These are phyloP conservation scores for Fragilaria crotonensis DNA, from an alignment of 108 stramenopile species.

Conservation along the genomic window DNA sequence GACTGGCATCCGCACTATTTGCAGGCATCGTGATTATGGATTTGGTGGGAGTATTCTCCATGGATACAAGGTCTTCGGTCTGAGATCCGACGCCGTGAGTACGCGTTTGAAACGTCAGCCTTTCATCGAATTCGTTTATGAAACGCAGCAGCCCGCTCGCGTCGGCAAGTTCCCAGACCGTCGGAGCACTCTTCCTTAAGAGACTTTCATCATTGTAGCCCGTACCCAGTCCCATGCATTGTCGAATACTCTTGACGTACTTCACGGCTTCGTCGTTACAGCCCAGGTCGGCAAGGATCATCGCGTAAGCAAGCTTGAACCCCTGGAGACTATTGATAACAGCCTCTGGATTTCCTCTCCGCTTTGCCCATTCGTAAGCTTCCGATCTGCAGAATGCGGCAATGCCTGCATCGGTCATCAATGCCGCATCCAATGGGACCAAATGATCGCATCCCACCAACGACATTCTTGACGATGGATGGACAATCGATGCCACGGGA, in stretches of 20 bases:
- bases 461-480: constrained; percentile 34
- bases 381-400: constrained; percentile 69
- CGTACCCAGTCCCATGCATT: constrained; percentile 20
- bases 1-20: too few species aligned
- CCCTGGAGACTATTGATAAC: constrained; percentile 53
- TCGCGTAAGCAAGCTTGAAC: constrained; percentile 74
- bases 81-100: too few species aligned
- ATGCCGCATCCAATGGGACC: constrained; percentile 14
- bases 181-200: not conserved
- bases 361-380: constrained; percentile 88
- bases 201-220: not conserved
- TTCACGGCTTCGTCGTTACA: constrained; percentile 33
- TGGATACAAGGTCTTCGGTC: too few species aligned
- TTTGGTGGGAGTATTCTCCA: too few species aligned
- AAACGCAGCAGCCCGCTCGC: not conserved
- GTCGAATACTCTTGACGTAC: constrained; percentile 49
- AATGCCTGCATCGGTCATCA: constrained; percentile 50
- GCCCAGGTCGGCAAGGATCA: constrained; percentile 63
- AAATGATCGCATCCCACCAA: constrained; percentile 69
- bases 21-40: too few species aligned
- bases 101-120: not conserved
- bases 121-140: not conserved
- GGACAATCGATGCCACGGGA: constrained; percentile 37
- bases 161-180: not conserved
- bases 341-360: constrained; percentile 67